Evolutionary conservation across 1,284 basidiomycete genomes (phyloP).

Genomic region (Pseudozyma flocculosa): DNA sequence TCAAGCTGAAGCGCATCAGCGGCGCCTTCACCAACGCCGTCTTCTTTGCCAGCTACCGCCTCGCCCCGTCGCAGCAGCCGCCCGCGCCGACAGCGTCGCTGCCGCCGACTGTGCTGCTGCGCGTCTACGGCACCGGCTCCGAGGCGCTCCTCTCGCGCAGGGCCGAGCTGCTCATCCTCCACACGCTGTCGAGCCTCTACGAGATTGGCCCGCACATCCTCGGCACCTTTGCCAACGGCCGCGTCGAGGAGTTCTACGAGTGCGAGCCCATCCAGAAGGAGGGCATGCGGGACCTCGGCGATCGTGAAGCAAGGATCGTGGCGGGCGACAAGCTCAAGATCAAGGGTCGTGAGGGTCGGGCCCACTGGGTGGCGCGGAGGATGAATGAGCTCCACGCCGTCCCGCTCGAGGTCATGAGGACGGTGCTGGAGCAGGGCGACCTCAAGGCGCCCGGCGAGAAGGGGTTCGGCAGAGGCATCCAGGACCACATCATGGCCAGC

Average conservation of each 20-base stretch:
- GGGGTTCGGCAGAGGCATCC: conserved; percentile 55
- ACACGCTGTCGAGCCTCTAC: conserved; percentile 55
- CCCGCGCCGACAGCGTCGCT: not conserved
- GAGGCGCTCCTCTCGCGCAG: conserved; percentile 51
- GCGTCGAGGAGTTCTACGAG: conserved; percentile 55
- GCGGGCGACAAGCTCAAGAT: conserved; percentile 31
- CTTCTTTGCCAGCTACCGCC: conserved; percentile 52
- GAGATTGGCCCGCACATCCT: conserved; percentile 57
- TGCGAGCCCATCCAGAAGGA: conserved; percentile 51
- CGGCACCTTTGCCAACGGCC: conserved; percentile 56
- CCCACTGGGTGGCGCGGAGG: conserved; percentile 54
- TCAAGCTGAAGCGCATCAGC: conserved; percentile 49
- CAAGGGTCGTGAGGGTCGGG: conserved; percentile 42
- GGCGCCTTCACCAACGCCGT: conserved; percentile 55
- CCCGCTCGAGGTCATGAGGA: conserved; percentile 54
- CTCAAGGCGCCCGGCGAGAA: conserved; percentile 38
- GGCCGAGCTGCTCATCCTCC: conserved; percentile 54
- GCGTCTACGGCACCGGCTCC: conserved; percentile 52
- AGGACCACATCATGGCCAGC: conserved; percentile 54
- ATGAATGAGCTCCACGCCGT: conserved; percentile 57
- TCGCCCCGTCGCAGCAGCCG: not conserved
- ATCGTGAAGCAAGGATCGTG: conserved; percentile 31
- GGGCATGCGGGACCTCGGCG: conserved; percentile 50
- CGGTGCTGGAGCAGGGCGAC: conserved; percentile 55
- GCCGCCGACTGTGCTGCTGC: conserved; percentile 51